Evolutionary conservation across 768 basidiomycete genomes (phyloP).

Genomic region (Suillus bovinus): DNA sequence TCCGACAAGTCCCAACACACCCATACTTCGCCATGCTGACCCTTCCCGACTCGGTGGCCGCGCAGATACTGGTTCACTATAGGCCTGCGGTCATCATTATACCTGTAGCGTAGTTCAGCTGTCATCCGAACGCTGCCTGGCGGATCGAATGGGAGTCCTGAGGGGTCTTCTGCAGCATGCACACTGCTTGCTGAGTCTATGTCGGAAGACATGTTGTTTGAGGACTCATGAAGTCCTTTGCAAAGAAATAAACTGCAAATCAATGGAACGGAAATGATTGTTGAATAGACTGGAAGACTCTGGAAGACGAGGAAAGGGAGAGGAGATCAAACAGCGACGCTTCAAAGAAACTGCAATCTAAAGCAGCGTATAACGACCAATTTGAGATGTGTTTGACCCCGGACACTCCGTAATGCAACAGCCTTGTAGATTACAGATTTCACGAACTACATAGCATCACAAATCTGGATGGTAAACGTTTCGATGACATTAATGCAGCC

Average conservation of each 20-base stretch:
- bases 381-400: slow-evolving; percentile 21
- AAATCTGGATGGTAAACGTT: slow-evolving; percentile 2
- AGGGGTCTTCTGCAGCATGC: slow-evolving; percentile 36
- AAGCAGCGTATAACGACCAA: slow-evolving; percentile 1
- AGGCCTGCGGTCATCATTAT: slow-evolving; percentile 40
- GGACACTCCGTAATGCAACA: slow-evolving; percentile 28
- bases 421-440: slow-evolving; percentile 16
- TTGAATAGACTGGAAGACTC: slow-evolving; percentile 19
- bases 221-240: slow-evolving; percentile 28
- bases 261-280: slow-evolving; percentile 22
- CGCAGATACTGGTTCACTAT: slow-evolving; percentile 89
- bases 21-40: slow-evolving; percentile 90
- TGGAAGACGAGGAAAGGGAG: slow-evolving; percentile 24
- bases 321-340: slow-evolving; percentile 15
- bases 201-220: slow-evolving; percentile 25
- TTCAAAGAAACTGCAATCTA: slow-evolving; percentile 9
- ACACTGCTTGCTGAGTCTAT: slow-evolving; percentile 24
- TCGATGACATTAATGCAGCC: neutral
- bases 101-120: slow-evolving; percentile 40
- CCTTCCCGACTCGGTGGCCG: slow-evolving; percentile 73
- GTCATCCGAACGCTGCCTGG: slow-evolving; percentile 52
- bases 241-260: slow-evolving; percentile 13
- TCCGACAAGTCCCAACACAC: slow-evolving; percentile 57
- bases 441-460: slow-evolving; percentile 10
- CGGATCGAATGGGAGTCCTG: slow-evolving; percentile 37